Base-by-base conservation (phyloP, 2,329 filamentous ascomycete species). In the Colletotrichum brevisporum region DNA sequence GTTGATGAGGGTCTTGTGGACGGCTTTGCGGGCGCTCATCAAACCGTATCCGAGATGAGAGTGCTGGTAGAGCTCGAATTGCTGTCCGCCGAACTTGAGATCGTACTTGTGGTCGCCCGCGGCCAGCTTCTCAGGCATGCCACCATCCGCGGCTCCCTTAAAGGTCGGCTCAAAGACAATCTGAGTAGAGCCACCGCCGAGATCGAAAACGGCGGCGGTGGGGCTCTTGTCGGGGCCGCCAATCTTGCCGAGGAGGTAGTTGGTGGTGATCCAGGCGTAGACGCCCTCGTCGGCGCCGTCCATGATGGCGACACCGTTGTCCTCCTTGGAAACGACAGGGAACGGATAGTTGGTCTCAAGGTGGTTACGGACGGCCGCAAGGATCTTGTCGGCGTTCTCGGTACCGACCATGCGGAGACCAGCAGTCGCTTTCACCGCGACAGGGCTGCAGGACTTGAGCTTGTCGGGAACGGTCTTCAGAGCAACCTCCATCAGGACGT, bases 161-260 rank as follows among this genome's bases (percentile, higher is more conserved):
- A 97, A 99, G 59, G 92, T 97, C 24, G 97, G 97, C 85, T 99
- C 91, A 81, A 98, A 99, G 74, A 99, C 97, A 78, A 99, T 98
- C 84, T 99, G 96, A 15, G 97, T 99, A 24, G 95, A 98, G 62
- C 96, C 96, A 76, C 96, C 96, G 72, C 96, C 96, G 56, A 99
- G 91, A 78, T 99, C 96, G 77, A 99, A 97, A 68, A 98, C 90
- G 58, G 96, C 96, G 48, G 96, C 97, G 2, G 96, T 98, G 58
- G 94, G 92, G 71, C 89, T 94, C 79, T 95, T 90, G 78, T 98
- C 95, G 2, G 94, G 93, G 12, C 93, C 93, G 69, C 96, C 96
- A 80, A 99, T 98, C 84, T 98, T 98, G 76, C 95, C 95, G 26
- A 99, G 90, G 48, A 99, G 91, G 82, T 99, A 99, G 86, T 99